phyloP scores from a whole-genome alignment of 495 filamentous ascomycete species.

The Daldinia loculata region DNA sequence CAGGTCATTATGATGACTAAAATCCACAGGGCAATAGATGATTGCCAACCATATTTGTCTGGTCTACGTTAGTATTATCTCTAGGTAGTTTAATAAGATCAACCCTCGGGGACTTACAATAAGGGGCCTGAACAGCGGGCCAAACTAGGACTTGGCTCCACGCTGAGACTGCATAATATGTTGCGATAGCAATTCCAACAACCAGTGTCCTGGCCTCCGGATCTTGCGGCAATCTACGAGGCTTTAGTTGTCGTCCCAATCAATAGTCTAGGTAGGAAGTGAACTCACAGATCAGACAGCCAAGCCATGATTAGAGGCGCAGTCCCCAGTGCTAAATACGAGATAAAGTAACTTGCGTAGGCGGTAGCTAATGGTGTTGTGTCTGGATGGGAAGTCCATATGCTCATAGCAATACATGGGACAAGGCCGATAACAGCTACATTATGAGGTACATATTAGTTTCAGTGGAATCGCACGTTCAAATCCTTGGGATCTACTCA shows the following conservation, averaged over 20 bases:
- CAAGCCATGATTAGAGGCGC: conserved; percentile 53
- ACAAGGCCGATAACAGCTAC: conserved; percentile 49
- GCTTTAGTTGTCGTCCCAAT: not conserved
- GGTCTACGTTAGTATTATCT: conserved; percentile 5
- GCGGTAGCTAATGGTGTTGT: conserved; percentile 46
- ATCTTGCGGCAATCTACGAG: conserved; percentile 47
- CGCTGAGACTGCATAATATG: conserved; percentile 50
- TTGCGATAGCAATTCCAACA: conserved; percentile 51
- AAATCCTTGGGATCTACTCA: not conserved
- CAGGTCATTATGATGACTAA: conserved; percentile 47
- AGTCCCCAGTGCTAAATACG: conserved; percentile 50
- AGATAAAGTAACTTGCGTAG: conserved; percentile 53
- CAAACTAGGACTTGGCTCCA: conserved; percentile 56
- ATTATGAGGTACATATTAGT: conserved; percentile 3
- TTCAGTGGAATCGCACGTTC: not conserved
- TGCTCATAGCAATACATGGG: conserved; percentile 51
- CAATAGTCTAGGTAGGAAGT: not conserved
- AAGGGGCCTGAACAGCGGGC: conserved; percentile 53
- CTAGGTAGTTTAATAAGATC: not conserved
- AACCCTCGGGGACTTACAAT: conserved; percentile 40
- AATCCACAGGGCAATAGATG: conserved; percentile 50
- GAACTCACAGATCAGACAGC: conserved; percentile 50
- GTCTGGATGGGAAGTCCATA: conserved; percentile 49
- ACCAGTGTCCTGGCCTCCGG: conserved; percentile 52
- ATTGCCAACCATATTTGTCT: conserved; percentile 53